Evolutionary conservation across 352 stramenopile genomes (phyloP), one percentile per base, ranked within the genome.

Genomic region (Elongisporangium anandrum): DNA sequence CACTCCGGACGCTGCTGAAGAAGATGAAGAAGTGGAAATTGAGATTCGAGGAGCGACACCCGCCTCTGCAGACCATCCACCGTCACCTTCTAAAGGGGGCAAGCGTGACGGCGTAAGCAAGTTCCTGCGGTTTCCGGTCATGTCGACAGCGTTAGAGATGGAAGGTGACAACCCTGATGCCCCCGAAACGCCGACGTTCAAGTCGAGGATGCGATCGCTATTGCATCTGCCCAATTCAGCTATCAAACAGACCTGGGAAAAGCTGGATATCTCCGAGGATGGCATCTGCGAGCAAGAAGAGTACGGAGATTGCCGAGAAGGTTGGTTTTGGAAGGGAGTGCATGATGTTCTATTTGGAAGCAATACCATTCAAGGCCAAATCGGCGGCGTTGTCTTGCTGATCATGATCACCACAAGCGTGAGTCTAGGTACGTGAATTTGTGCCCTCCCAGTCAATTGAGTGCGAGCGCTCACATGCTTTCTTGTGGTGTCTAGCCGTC

Each of bases 341-440:
- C 79, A 92, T 61, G 73, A 90, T 54, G 79, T 81, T 52, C 79
- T 92, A 54, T 90, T 89, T 55, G 72, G 77, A 34, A 90, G 75
- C 70, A 79, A 59, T 21, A 89, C 80, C 41, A 68, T 68, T 19
- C 73, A 73, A 51, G 82, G 82, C 7, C 82, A 89, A 54, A 58
- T 77, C 20, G 71, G 74, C 22, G 82, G 73, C 39, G 68, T 90
- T 16, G 63, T 90, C 24, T 55, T 92, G 57, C 67, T 92, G 10
- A 59, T 88, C 4, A 87, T 92, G 74, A 83, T 92, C 56, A 77
- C 82, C 7, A 83, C 75, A 49, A 92, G 82, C 54, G 80, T 92
- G 13, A 63, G 81, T 4, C 64, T 88, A 29, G 81, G 81, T 89
- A 50, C 55, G 75, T 75, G 5, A 19, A 34, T 61, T 38, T 24